Percentiles rank a stretch among this genome's conserved stretches.
Conservation (phyloP, 352 stramenopile genomes). For the Halophytophthora batemanensis region DNA sequence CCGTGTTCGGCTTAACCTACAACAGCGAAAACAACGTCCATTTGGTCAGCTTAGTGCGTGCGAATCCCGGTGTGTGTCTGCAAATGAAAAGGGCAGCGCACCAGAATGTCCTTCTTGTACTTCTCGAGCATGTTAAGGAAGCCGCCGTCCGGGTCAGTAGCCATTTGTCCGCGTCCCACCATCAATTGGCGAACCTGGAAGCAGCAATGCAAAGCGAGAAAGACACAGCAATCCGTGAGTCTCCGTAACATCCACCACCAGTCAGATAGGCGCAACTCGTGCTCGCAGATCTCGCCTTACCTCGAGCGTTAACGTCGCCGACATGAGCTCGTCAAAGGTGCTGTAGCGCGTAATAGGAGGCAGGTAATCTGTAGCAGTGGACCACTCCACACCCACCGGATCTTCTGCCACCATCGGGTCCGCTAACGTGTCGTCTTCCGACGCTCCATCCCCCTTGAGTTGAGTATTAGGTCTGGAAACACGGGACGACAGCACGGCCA, state of each 20-base stretch:
- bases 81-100: constrained; percentile 16
- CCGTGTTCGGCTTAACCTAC: constrained; percentile 32
- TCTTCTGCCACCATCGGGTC: constrained; percentile 75
- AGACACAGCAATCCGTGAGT: not conserved
- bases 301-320: constrained; percentile 82
- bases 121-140: constrained; percentile 83
- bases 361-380: constrained; percentile 60
- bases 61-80: not conserved
- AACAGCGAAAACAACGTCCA: not conserved
- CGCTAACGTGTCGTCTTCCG: constrained; percentile 39
- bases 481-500: constrained; percentile 80
- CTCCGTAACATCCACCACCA: not conserved
- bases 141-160: constrained; percentile 76
- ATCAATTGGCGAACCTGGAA: constrained; percentile 71
- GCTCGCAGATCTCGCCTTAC: constrained; percentile 25
- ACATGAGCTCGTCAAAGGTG: constrained; percentile 90
- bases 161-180: constrained; percentile 81
- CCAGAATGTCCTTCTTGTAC: constrained; percentile 77
- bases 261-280: not conserved
- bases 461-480: constrained; percentile 70
- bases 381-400: constrained; percentile 70
- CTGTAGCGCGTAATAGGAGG: constrained; percentile 85
- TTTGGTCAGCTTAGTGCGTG: constrained; percentile 6
- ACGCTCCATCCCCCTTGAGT: constrained; percentile 29
- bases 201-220: not conserved